Base-by-base conservation (phyloP, 306 rosid species). In the Quercus mongolica region DNA sequence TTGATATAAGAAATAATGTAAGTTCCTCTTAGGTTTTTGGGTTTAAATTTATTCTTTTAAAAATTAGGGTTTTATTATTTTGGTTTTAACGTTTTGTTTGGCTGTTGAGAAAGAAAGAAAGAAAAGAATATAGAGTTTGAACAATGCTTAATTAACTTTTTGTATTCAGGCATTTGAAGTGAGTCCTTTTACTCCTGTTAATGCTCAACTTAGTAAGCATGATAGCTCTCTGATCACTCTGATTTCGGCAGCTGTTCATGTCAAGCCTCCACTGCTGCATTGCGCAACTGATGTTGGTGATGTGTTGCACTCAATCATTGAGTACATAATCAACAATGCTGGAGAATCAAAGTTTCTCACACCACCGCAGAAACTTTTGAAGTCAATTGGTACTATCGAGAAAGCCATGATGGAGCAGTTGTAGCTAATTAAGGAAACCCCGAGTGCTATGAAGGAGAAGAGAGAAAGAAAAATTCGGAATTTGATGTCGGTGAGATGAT, bases 321-420 rank as follows among this genome's bases (percentile, higher is more conserved):
- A 83, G 12, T 41, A 8, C 46, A 41, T 41, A 41, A 8, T 5
- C 85, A 85, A 56, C 46, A 67, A 71, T 0, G 67, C 75, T 46
- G 89, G 73, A 19, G 92, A 80, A 28, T 74, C 88, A 3, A 80
- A 83, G 26, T 80, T 69, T 28, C 83, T 92, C 0, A 93, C 98
- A 2, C 99, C 97, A 0, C 89, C 91, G 80, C 93, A 90, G 89
- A 93, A 90, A 57, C 90, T 93, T 6, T 79, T 95, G 26, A 86
- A 93, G 46, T 86, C 90, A 0, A 93, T 95, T 46, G 94, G 89
- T 35, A 68, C 31, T 5, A 92, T 95, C n/a, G 94, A 93, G 88
- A 86, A 85, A 68, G 91, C 68, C 3, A 86, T 93, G 4, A 81
- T n/a, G 69, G 92, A 95, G 75, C 94, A 93, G 38, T 51, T 92